phyloP scores from a whole-genome alignment of 1,284 basidiomycete genomes.

The Apiotrichum sp. region DNA sequence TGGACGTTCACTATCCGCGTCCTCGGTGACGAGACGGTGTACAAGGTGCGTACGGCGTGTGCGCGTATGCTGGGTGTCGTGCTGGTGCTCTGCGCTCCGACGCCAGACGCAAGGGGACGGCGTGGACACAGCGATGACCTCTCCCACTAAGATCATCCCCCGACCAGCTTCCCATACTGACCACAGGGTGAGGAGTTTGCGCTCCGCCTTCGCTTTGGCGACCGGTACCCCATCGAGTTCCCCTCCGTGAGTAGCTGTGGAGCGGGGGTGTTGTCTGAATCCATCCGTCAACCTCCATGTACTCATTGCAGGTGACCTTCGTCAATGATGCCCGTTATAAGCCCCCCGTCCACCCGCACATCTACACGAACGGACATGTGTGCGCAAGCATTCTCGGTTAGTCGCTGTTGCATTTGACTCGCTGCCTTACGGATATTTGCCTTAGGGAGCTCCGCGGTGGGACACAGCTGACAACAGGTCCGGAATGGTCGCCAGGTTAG shows the following conservation, averaged over 20 bases:
- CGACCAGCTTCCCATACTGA: background rate
- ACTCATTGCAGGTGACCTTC: constrained; percentile 40
- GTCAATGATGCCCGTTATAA: constrained; percentile 30
- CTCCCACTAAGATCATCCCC: too few species aligned
- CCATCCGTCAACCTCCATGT: background rate
- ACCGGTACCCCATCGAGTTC: constrained; percentile 44
- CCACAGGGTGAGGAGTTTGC: constrained; percentile 41
- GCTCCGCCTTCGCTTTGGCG: constrained; percentile 36
- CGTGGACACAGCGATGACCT: too few species aligned
- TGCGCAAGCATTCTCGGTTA: constrained; percentile 45
- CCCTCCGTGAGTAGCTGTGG: constrained; percentile 30
- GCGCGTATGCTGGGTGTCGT: too few species aligned
- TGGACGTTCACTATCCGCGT: constrained; percentile 41
- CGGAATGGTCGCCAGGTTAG: constrained; percentile 43
- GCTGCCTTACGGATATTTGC: too few species aligned
- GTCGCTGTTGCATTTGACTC: too few species aligned
- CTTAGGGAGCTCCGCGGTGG: too few species aligned
- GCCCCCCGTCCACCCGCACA: constrained; percentile 46
- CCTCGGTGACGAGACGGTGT: constrained; percentile 43
- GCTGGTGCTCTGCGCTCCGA: too few species aligned
- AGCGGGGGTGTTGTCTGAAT: too few species aligned
- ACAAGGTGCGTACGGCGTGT: constrained; percentile 18
- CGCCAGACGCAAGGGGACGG: too few species aligned
- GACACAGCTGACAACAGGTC: constrained; percentile 19
- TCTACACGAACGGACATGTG: constrained; percentile 47